Evolutionary conservation across 169 alveolate species (phyloP).

Genomic region (Ichthyophthirius multifiliis): DNA sequence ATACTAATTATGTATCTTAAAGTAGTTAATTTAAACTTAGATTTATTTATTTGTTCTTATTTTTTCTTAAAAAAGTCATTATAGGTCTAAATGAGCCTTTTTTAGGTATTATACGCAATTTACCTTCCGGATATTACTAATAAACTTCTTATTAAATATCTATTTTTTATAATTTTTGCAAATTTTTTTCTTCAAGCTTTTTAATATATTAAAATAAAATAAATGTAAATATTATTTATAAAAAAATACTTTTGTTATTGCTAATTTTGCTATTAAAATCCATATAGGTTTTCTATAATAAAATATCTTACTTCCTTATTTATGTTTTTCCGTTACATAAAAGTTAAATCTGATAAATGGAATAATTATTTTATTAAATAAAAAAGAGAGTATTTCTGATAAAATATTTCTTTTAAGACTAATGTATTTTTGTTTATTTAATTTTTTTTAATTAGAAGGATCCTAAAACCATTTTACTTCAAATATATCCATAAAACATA

Average conservation of each 20-base stretch:
- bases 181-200: not conserved
- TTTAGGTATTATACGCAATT: constrained; percentile 37
- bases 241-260: not conserved
- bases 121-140: constrained; percentile 16
- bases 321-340: constrained; percentile 37
- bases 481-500: constrained; percentile 22
- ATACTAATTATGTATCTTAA: constrained; percentile 14
- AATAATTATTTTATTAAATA: constrained; percentile 2
- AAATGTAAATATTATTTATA: not conserved
- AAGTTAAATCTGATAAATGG: constrained; percentile 41
- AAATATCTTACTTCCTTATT: constrained; percentile 26
- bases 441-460: not conserved
- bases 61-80: constrained; percentile 30
- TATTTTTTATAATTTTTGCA: not conserved
- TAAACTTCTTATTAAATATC: not conserved
- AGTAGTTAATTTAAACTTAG: constrained; percentile 19
- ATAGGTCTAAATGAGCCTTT: constrained; percentile 39
- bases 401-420: constrained; percentile 1
- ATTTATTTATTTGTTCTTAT: not conserved
- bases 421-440: not conserved
- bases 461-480: constrained; percentile 17
- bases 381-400: not conserved
- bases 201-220: not conserved
- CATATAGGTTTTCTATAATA: constrained; percentile 39
- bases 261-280: constrained; percentile 14